Percentiles rank a stretch among this genome's conserved stretches.
These are phyloP conservation scores for Boletus barrowsii DNA, from an alignment of 768 basidiomycete genomes.

Conservation along the genomic window DNA sequence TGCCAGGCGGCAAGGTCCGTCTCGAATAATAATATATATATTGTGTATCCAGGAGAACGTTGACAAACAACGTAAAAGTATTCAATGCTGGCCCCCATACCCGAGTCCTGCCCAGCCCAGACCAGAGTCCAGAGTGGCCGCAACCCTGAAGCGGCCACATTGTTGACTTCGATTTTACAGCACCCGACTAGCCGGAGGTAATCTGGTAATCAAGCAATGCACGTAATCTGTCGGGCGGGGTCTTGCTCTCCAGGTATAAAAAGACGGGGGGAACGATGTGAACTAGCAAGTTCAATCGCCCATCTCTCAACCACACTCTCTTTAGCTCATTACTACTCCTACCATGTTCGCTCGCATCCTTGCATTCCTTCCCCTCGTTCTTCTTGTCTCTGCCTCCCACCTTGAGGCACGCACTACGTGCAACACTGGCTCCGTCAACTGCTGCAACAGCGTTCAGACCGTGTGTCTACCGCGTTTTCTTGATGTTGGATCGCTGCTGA, in stretches of 20 bases:
- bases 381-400: constrained; percentile 7
- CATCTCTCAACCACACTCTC: not conserved
- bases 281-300: not conserved
- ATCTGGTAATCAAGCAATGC: not conserved
- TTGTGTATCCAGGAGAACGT: not conserved
- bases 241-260: constrained; percentile 15
- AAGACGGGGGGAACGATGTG: not conserved
- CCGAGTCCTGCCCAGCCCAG: not conserved
- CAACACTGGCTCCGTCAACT: not conserved
- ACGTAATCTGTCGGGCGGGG: constrained; percentile 5
- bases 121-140: not conserved
- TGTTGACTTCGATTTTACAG: constrained; percentile 1
- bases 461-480: not conserved
- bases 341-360: constrained; percentile 19
- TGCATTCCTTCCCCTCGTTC: constrained; percentile 17
- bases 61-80: not conserved
- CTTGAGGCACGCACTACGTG: constrained; percentile 10
- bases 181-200: not conserved
- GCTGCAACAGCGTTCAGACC: constrained; percentile 8
- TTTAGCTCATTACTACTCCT: not conserved
- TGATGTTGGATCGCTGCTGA: not conserved
- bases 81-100: not conserved
- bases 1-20: no score
- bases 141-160: not conserved
- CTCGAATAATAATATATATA: no score